Evolutionary conservation across 106 monocot genomes (phyloP).

Genomic region (Allium cepa): DNA sequence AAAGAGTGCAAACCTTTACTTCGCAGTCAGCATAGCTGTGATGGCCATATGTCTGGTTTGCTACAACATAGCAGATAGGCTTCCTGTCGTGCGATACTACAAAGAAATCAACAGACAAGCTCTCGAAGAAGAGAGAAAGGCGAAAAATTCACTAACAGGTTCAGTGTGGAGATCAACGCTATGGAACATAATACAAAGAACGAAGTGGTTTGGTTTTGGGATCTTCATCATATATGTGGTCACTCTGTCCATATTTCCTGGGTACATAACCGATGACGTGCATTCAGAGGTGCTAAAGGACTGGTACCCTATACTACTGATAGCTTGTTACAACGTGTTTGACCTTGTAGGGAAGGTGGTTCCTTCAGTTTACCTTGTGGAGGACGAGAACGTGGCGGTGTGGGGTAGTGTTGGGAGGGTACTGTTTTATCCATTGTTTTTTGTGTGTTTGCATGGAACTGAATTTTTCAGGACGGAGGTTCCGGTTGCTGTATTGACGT

Average conservation of each 20-base stretch:
- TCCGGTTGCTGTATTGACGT: conserved; percentile 39
- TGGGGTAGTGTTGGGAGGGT: conserved; percentile 24
- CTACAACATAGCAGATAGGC: conserved; percentile 35
- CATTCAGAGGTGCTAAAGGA: conserved; percentile 43
- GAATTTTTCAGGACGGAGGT: conserved; percentile 36
- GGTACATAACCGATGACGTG: conserved; percentile 55
- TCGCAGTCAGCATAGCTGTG: conserved; percentile 28
- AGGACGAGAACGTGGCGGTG: conserved; percentile 29
- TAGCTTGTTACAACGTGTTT: conserved; percentile 44
- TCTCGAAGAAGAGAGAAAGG: conserved; percentile 19
- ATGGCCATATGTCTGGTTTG: conserved; percentile 42
- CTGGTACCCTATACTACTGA: conserved; percentile 53
- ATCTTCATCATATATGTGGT: conserved; percentile 34
- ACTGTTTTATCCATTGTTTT: conserved; percentile 47
- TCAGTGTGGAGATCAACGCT: conserved; percentile 34
- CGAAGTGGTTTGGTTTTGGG: conserved; percentile 46
- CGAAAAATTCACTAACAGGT: conserved; percentile 11
- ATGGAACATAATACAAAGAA: conserved; percentile 25
- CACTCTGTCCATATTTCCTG: conserved; percentile 52
- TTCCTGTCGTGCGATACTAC: conserved; percentile 42
- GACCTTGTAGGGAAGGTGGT: conserved; percentile 45
- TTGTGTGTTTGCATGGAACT: conserved; percentile 38
- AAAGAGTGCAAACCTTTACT: conserved; percentile 51
- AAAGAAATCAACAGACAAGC: conserved; percentile 31
- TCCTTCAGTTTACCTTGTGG: conserved; percentile 27